These are phyloP conservation scores for Mucor ambiguus DNA, from an alignment of 371 early-diverging fungal genomes.

Conservation along the genomic window DNA sequence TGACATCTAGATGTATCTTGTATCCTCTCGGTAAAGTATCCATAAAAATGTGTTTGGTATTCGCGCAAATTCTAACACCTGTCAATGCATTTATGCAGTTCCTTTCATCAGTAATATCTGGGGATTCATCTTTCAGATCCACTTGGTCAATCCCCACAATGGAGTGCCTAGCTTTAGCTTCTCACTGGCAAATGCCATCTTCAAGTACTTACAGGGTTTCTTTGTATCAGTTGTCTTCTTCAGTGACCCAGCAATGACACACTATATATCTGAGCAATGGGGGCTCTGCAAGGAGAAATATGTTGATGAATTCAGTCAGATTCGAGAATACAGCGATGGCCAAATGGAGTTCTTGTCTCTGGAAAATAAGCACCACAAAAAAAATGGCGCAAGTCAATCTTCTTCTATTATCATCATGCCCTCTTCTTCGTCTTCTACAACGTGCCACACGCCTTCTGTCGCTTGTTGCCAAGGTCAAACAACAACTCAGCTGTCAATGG, in stretches of 20 bases:
- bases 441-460: neutral
- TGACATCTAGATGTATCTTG: constrained; percentile 29
- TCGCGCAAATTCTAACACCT: neutral
- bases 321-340: neutral
- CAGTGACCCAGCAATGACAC: constrained; percentile 30
- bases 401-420: neutral
- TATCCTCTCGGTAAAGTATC: constrained; percentile 31
- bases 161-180: constrained; percentile 8
- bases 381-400: neutral
- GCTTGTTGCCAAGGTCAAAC: neutral
- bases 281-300: constrained; percentile 1
- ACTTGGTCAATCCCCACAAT: neutral
- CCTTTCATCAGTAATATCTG: constrained; percentile 26
- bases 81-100: constrained; percentile 10
- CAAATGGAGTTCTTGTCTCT: neutral
- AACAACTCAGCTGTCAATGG: neutral
- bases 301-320: neutral
- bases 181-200: neutral
- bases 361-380: neutral
- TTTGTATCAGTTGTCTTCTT: constrained; percentile 33
- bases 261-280: neutral
- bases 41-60: neutral
- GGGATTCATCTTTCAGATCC: constrained; percentile 28
- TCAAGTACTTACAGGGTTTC: constrained; percentile 27
- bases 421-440: neutral